Evolutionary conservation across 1,284 basidiomycete genomes (phyloP).

Genomic region (Ceraceosorus bombacis): DNA sequence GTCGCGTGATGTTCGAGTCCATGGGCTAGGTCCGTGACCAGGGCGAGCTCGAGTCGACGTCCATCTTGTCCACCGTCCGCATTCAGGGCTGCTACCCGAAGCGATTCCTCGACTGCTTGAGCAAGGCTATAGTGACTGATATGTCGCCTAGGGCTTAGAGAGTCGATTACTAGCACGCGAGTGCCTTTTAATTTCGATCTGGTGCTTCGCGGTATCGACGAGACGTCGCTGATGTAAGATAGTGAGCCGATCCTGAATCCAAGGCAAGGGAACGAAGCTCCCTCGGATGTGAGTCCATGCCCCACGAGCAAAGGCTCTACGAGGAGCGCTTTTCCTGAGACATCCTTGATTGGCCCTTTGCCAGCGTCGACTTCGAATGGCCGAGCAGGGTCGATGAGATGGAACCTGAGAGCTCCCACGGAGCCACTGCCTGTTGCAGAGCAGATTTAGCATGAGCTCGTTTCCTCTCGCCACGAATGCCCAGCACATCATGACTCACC

Average conservation of each 20-base stretch:
- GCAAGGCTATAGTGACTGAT: conserved; percentile 38
- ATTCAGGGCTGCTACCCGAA: conserved; percentile 12
- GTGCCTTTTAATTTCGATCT: conserved; percentile 25
- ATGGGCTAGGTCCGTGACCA: conserved; percentile 42
- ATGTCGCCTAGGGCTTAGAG: conserved; percentile 37
- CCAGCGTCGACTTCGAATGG: conserved; percentile 14
- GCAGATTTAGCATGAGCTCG: background rate
- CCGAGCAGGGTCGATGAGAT: conserved; percentile 30
- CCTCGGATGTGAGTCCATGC: conserved; percentile 20
- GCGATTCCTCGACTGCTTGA: conserved; percentile 28
- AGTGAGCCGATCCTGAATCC: conserved; percentile 41
- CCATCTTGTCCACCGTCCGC: background rate
- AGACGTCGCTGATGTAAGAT: conserved; percentile 43
- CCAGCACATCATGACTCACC: background rate
- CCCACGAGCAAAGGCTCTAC: conserved; percentile 33
- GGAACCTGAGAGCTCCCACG: conserved; percentile 39
- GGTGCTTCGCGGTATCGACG: conserved; percentile 28
- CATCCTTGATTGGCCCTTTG: conserved; percentile 5
- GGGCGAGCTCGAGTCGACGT: conserved; percentile 12
- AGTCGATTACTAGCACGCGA: conserved; percentile 34
- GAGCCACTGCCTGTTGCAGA: conserved; percentile 29
- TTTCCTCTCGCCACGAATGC: background rate
- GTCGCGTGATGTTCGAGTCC: conserved; percentile 31
- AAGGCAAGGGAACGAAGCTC: conserved; percentile 30
- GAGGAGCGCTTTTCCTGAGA: conserved; percentile 10